These are phyloP conservation scores for Fusarium nisikadoi DNA, from an alignment of 2,329 filamentous ascomycete genomes.

Conservation along the genomic window DNA sequence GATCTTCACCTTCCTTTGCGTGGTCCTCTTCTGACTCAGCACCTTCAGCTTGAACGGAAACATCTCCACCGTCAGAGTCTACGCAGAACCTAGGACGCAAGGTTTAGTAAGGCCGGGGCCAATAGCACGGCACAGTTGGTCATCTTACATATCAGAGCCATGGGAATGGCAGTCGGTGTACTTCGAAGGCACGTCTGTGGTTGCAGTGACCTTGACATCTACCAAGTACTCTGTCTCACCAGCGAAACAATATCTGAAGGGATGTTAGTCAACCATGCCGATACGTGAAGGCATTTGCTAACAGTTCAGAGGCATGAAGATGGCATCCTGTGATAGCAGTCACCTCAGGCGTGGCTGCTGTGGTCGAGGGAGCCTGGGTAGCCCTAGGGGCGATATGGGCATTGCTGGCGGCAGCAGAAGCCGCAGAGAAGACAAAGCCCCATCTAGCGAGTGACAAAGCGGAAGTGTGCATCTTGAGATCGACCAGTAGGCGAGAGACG, in stretches of 20 bases:
- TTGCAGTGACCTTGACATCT: constrained; percentile 62
- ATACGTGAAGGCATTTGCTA: constrained; percentile 27
- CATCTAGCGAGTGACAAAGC: constrained; percentile 31
- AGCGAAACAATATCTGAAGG: constrained; percentile 56
- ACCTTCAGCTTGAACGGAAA: constrained; percentile 61
- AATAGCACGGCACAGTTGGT: background rate
- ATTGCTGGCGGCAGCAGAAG: constrained; percentile 21
- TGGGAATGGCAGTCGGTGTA: constrained; percentile 75
- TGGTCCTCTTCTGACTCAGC: constrained; percentile 39
- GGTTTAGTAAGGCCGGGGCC: background rate
- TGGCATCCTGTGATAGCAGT: constrained; percentile 56
- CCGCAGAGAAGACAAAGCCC: constrained; percentile 29
- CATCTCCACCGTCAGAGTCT: constrained; percentile 68
- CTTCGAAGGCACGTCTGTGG: constrained; percentile 65
- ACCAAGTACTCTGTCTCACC: constrained; percentile 56
- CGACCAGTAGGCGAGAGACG: background rate
- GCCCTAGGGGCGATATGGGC: constrained; percentile 44
- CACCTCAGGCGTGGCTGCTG: constrained; percentile 40
- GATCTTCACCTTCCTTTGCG: constrained; percentile 27
- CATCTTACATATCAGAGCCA: constrained; percentile 63
- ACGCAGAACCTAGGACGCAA: constrained; percentile 66
- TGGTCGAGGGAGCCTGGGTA: constrained; percentile 46
- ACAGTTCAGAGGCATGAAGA: constrained; percentile 55
- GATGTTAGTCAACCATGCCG: constrained; percentile 6
- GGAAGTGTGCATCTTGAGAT: constrained; percentile 28